These are phyloP conservation scores for Fusarium floridanum DNA, from an alignment of 2,329 filamentous ascomycete genomes.

Conservation along the genomic window DNA sequence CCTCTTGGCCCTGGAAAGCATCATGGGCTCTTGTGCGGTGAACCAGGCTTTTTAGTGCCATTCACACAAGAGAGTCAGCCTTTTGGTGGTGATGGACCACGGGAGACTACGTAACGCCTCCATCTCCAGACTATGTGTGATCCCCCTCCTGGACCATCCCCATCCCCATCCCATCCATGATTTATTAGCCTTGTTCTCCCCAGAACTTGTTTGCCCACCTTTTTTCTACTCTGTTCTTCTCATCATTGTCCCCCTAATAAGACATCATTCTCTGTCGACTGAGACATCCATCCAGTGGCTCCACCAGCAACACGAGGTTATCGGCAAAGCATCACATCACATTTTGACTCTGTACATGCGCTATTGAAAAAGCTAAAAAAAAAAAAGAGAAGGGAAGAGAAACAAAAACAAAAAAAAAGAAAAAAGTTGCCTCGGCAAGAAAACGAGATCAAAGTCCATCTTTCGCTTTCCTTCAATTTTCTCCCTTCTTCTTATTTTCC, in stretches of 20 bases:
- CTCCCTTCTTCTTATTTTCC: not conserved
- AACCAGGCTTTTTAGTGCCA: slow-evolving; percentile 17
- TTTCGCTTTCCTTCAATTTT: not conserved
- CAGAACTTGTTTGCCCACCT: slow-evolving; percentile 2
- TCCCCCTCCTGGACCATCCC: not conserved
- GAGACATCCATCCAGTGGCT: slow-evolving; percentile 22
- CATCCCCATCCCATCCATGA: not conserved
- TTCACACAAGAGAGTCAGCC: not conserved
- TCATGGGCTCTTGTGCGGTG: slow-evolving; percentile 1
- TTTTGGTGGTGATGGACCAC: not conserved
- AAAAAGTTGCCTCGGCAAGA: not conserved
- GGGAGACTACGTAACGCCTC: slow-evolving; percentile 31
- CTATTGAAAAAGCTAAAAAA: not conserved
- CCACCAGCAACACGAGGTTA: not conserved
- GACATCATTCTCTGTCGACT: slow-evolving; percentile 11
- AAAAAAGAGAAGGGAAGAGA: not conserved
- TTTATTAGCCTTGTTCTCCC: not conserved
- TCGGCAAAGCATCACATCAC: not conserved
- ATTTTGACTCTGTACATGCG: not conserved
- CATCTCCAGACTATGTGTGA: not conserved
- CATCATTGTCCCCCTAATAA: slow-evolving; percentile 2
- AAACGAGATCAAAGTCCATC: not conserved
- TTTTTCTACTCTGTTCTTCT: not conserved
- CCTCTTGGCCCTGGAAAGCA: not conserved
- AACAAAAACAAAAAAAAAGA: not conserved